phyloP scores from a whole-genome alignment of 495 filamentous ascomycete species.

The Aspergillus funiculosus region DNA sequence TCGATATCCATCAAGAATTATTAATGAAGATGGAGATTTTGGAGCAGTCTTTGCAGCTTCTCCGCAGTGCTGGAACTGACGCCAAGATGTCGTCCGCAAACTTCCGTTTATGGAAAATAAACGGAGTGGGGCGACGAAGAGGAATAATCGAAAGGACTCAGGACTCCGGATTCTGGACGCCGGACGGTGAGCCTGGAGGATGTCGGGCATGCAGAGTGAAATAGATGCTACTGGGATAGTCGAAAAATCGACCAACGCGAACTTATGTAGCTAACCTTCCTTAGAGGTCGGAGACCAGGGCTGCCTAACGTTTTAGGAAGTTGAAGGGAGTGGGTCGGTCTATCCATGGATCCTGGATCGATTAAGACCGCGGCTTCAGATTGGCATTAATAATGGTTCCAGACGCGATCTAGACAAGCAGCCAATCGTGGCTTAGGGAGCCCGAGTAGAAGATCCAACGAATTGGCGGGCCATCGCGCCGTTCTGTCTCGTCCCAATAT shows the following conservation, averaged over 20 bases:
- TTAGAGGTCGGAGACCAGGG: too few species aligned
- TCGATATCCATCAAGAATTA: too few species aligned
- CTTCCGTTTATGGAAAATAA: constrained; percentile 6
- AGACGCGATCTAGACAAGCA: constrained; percentile 30
- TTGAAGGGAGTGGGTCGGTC: constrained; percentile 7
- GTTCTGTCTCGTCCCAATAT: constrained; percentile 20
- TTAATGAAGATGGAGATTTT: too few species aligned
- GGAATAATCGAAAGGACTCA: too few species aligned
- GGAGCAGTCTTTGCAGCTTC: too few species aligned
- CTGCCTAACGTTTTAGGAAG: constrained; percentile 7
- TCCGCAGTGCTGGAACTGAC: too few species aligned
- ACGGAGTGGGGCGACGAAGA: constrained; percentile 1
- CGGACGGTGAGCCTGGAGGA: background rate
- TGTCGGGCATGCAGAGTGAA: background rate
- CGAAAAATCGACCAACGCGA: too few species aligned
- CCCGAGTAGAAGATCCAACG: constrained; percentile 40
- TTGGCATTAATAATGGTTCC: too few species aligned
- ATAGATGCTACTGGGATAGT: too few species aligned
- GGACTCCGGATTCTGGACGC: background rate
- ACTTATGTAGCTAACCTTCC: too few species aligned
- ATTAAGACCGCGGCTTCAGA: too few species aligned
- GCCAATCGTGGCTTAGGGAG: constrained; percentile 33
- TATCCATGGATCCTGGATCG: too few species aligned
- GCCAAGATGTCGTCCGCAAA: background rate
- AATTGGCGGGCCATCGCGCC: constrained; percentile 8